phyloP scores from a whole-genome alignment of 176 grass and related monocot genomes.

The Bromus sterilis region DNA sequence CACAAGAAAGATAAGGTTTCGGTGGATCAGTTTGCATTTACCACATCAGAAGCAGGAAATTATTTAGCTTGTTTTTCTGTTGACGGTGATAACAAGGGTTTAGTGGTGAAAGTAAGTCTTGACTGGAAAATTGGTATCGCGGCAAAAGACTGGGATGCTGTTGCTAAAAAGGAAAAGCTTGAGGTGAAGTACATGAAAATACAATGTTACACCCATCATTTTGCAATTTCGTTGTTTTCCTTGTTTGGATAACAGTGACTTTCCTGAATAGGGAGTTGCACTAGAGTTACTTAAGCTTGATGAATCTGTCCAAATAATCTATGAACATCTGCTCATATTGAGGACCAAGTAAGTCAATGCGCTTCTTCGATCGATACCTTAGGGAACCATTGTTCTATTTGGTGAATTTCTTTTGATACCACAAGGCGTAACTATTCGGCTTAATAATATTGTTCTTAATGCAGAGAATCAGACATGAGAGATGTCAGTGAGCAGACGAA shows the following conservation, averaged over 20 bases:
- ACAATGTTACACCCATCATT: neutral
- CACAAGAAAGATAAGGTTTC: slow-evolving; percentile 45
- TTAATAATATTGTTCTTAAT: neutral
- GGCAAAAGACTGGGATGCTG: slow-evolving; percentile 61
- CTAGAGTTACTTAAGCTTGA: slow-evolving; percentile 79
- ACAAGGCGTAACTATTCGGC: neutral
- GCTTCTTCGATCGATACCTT: neutral
- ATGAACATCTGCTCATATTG: slow-evolving; percentile 52
- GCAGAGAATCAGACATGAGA: slow-evolving; percentile 64
- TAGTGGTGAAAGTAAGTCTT: slow-evolving; percentile 53
- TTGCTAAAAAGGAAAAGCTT: slow-evolving; percentile 68
- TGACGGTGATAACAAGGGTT: slow-evolving; percentile 41
- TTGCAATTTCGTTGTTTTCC: neutral
- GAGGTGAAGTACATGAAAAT: slow-evolving; percentile 38
- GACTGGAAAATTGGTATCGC: slow-evolving; percentile 83
- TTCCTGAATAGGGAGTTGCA: slow-evolving; percentile 54
- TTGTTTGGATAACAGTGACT: slow-evolving; percentile 2
- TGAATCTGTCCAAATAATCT: slow-evolving; percentile 45
- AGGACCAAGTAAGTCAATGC: slow-evolving; percentile 43
- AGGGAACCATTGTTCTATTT: neutral
- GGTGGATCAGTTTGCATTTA: slow-evolving; percentile 64
- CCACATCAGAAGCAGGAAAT: slow-evolving; percentile 68
- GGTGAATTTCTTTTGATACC: neutral
- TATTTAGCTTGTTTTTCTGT: slow-evolving; percentile 62
- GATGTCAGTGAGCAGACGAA: slow-evolving; percentile 59